Evolutionary conservation across 805 yeast genomes (phyloP), one percentile per base, ranked within the genome.

Genomic region (Metschnikowia reukaufii): DNA sequence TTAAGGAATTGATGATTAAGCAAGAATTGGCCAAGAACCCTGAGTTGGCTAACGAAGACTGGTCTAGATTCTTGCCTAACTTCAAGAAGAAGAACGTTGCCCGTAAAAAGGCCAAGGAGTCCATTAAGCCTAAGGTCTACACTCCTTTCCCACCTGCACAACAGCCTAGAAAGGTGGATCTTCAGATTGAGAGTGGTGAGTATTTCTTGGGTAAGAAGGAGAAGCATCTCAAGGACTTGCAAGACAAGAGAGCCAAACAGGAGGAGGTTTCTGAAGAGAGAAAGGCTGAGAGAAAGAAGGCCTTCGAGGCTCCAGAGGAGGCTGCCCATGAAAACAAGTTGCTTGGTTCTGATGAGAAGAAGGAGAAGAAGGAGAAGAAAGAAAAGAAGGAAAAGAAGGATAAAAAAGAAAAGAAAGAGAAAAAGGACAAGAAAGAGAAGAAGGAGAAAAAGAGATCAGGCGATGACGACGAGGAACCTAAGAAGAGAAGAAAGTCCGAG

Each of bases 81-180:
- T 94, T 94, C 76, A 94, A 89, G 81, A 94, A 92, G 79, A 84
- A 91, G 67, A 90, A 90, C 62, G 96, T 92, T 55, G 96, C 96
- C 31, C 84, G 99, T 63, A 87, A 87, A 84, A 85, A 85, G 77
- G 82, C 79, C 68, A 82, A 79, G 66, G 72, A 78, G 61, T 79
- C 70, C 58, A 79, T 74, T 58, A 83, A 79, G 68, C 77, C 78
- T 77, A 51, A 42, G 70, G 84, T 82, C 3, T 92, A 92, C 80
- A 94, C 99, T 29, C 98, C 99, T 64, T 94, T 94, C 90, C 99
- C 99, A 73, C 98, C 99, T 59, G 87, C 88, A 43, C 99, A 88
- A 71, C 81, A 82, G 56, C 99, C 98, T 63, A 86, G 98, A 76
- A 91, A 94, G 87, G 77, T 94, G 68, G 99, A 94, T 80, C 74